These are phyloP conservation scores for Gastrolobium bilobum DNA, from an alignment of 306 rosid genomes.

Conservation along the genomic window DNA sequence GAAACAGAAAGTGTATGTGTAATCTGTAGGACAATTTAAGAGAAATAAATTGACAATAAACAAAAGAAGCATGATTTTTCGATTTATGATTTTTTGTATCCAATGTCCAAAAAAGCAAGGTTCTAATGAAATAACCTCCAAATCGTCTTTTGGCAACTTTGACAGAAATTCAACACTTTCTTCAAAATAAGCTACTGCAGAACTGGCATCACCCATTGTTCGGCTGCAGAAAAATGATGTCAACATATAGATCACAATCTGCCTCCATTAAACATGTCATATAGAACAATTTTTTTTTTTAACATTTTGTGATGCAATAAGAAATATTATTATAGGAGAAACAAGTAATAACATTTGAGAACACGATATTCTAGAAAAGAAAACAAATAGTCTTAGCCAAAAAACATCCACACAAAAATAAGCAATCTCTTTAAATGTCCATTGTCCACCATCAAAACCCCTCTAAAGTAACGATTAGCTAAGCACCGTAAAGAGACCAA, in stretches of 20 bases:
- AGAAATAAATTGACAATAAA: slow-evolving; percentile 25
- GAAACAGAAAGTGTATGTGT: slow-evolving; percentile 95
- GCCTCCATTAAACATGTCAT: slow-evolving; percentile 33
- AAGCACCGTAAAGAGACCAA: neutral
- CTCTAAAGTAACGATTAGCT: neutral
- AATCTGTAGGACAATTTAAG: slow-evolving; percentile 58
- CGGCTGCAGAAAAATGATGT: slow-evolving; percentile 69
- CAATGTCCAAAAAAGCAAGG: slow-evolving; percentile 27
- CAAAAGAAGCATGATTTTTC: neutral
- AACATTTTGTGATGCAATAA: neutral
- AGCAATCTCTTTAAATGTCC: neutral
- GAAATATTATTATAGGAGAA: neutral
- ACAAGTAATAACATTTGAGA: neutral
- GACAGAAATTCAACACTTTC: slow-evolving; percentile 89
- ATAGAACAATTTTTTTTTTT: slow-evolving; percentile 9
- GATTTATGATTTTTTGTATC: slow-evolving; percentile 12
- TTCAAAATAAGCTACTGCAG: slow-evolving; percentile 84
- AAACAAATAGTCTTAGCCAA: neutral
- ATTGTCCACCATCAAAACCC: neutral
- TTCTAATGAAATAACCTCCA: slow-evolving; percentile 68
- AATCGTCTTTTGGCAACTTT: slow-evolving; percentile 79
- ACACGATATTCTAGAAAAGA: neutral
- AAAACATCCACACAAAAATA: neutral
- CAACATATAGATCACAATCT: slow-evolving; percentile 15
- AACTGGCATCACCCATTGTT: slow-evolving; percentile 80